phyloP scores from a whole-genome alignment of 2,329 filamentous ascomycete species.

The Aspergillus pseudoviridinutans region DNA sequence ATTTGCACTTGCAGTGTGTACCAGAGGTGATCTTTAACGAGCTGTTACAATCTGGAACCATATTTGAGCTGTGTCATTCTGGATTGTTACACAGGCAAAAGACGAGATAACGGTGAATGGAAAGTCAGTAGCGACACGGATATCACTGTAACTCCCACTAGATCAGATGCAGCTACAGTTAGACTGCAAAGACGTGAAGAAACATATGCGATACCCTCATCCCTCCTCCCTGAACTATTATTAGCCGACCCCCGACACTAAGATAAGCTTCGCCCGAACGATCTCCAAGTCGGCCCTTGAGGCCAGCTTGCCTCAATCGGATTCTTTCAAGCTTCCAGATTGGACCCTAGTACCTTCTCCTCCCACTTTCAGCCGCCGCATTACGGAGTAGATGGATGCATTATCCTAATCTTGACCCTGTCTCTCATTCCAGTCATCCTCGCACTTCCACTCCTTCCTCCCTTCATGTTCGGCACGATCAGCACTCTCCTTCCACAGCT shows the following conservation, averaged over 20 bases:
- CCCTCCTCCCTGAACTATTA: not conserved
- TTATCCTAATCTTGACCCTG: constrained; percentile 1
- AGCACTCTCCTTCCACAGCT: constrained; percentile 3
- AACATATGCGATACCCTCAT: not conserved
- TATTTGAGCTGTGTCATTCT: too few relatives aligned
- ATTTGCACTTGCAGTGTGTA: too few relatives aligned
- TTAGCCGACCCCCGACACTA: not conserved
- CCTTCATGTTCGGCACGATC: constrained; percentile 10
- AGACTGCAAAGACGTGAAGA: not conserved
- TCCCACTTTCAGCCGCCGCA: constrained; percentile 1
- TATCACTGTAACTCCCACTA: too few relatives aligned
- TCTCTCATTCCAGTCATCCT: constrained; percentile 3
- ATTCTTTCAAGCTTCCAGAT: constrained; percentile 4
- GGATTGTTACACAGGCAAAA: too few relatives aligned
- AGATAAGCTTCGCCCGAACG: not conserved
- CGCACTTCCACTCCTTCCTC: constrained; percentile 1
- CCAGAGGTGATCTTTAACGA: too few relatives aligned
- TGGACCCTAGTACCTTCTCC: not conserved
- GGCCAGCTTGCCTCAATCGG: constrained; percentile 25
- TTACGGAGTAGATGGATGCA: not conserved
- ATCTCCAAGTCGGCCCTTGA: constrained; percentile 6
- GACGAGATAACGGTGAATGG: too few relatives aligned
- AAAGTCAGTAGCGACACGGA: too few relatives aligned
- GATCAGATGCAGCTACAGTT: not conserved
- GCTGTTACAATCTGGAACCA: too few relatives aligned